A percentile compares a stretch with the other conserved stretches of the same genome.
These are phyloP conservation scores for Aspergillus sp. DNA, from an alignment of 2,329 filamentous ascomycete genomes.

Conservation along the genomic window DNA sequence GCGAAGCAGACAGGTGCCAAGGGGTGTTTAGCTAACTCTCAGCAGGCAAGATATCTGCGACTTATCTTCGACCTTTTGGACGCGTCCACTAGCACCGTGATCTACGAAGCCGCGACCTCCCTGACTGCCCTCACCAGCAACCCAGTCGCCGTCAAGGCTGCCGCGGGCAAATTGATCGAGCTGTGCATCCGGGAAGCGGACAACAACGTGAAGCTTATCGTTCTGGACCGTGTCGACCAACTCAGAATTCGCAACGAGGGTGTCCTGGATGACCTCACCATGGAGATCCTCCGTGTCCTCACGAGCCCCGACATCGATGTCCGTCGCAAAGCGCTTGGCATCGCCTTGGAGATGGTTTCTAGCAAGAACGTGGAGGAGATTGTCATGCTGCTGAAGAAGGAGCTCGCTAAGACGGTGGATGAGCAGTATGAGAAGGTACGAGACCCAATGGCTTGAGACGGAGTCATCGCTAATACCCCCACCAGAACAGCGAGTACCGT, in stretches of 20 bases:
- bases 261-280: constrained; percentile 86
- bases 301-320: constrained; percentile 97
- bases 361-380: constrained; percentile 99
- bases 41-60: constrained; percentile 79
- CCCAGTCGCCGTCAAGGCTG: constrained; percentile 95
- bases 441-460: background rate
- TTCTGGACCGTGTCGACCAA: constrained; percentile 89
- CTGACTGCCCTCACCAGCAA: constrained; percentile 92
- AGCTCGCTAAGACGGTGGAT: constrained; percentile 94
- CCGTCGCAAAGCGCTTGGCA: constrained; percentile 81
- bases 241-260: constrained; percentile 85
- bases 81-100: constrained; percentile 87
- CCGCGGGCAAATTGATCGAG: constrained; percentile 93
- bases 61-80: constrained; percentile 96
- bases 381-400: constrained; percentile 92
- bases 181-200: constrained; percentile 96
- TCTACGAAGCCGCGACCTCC: constrained; percentile 96
- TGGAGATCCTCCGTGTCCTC: constrained; percentile 94
- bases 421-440: constrained; percentile 90
- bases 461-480: constrained; percentile 19
- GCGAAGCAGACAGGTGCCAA: background rate
- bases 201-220: constrained; percentile 99
- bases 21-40: constrained; percentile 23
- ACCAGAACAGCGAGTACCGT: constrained; percentile 81
- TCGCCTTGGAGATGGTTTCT: constrained; percentile 95